Base-by-base conservation (phyloP, 768 basidiomycete species). In the Phylloporus scabripes region DNA sequence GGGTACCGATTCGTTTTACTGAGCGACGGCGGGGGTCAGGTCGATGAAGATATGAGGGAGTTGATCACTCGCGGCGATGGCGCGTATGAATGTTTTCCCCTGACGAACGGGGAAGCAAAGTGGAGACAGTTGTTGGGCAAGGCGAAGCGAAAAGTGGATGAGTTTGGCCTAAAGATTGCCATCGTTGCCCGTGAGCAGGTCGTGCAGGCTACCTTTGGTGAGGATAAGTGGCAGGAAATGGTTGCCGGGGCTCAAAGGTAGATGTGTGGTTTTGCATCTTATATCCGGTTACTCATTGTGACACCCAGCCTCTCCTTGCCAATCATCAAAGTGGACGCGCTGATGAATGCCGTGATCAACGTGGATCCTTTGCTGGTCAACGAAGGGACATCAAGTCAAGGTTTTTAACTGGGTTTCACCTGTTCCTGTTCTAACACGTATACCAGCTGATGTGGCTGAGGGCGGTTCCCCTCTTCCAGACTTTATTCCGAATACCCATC, bases 81-180 rank as follows among this genome's bases (percentile, higher is more conserved):
- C 0, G 71, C 75, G n/a, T 74, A 81, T 42, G 85, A 88, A 56
- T 74, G 69, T 31, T 82, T 87, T 50, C 75, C 81, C 41, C 70
- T 82, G 7, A 68, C 70, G 32, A 63, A 61, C 1, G 83, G 81
- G 1, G 60, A 70, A 18, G 62, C 62, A 2, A 80, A 77, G 53
- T 79, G 79, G 62, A 77, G 74, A 47, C 72, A 72, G 59, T 66
- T 77, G 6, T 57, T 89, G 9, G 68, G 70, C 5, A 75, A 81
- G 46, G 76, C 76, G 3, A 72, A 72, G 49, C 72, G 75, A 3
- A 82, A 82, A 59, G 63, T 61, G 9, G 62, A 67, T 6, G 63
- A 68, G 45, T 67, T 69, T 45, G 73, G 73, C 2, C 72, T 76
- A 56, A 71, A 64, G 12, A 65, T 83, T 18, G 70, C 80, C 29